Base-by-base conservation (phyloP, 2,329 filamentous ascomycete genomes). In the Fusarium newnesense region DNA sequence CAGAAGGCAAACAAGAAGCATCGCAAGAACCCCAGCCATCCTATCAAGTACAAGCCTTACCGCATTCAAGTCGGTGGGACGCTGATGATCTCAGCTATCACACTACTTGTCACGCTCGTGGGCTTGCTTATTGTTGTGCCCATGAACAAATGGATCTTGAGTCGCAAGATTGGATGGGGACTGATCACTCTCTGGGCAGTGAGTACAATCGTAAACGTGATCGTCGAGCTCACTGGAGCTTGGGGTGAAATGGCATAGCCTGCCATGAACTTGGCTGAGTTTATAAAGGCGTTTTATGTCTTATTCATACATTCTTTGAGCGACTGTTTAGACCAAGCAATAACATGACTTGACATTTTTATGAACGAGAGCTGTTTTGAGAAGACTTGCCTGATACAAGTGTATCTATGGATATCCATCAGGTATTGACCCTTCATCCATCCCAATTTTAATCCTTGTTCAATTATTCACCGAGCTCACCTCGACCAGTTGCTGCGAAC, bases 71-170 rank as follows among this genome's bases (percentile, higher is more conserved):
- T 99, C 62, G 94, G 92, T 67, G 93, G 92, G 32, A 97, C 95
- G 7, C 84, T 99, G 71, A 87, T 98, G 77, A 91, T 99, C 43
- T 96, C 92, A 59, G 93, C 94, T 2, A 87, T 93, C n/a, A 96
- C 94, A 4, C 85, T 99, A 72, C 84, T 99, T 28, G 79, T 95
- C 34, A 98, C 94, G 3, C 85, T 99, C 24, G 83, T 95, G 8
- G 90, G 92, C 6, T 83, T 99, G 73, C 85, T 99, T 69, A 87
- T 97, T 34, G 87, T 91, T 2, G 94, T 99, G 60, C 96, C 96
- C 9, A 79, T 92, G 84, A 97, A 96, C 82, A 90, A 91, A 72
- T 98, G 95, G 95, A 85, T 92, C 44, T 92, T 98, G 89, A 95
- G 91, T 79, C 88, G 91, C 60, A 91, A 87, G 81, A 94, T 99